A percentile compares a stretch with the other conserved stretches of the same genome.
phyloP scores from a whole-genome alignment of 768 basidiomycete genomes.

The Pleurotus djamor region DNA sequence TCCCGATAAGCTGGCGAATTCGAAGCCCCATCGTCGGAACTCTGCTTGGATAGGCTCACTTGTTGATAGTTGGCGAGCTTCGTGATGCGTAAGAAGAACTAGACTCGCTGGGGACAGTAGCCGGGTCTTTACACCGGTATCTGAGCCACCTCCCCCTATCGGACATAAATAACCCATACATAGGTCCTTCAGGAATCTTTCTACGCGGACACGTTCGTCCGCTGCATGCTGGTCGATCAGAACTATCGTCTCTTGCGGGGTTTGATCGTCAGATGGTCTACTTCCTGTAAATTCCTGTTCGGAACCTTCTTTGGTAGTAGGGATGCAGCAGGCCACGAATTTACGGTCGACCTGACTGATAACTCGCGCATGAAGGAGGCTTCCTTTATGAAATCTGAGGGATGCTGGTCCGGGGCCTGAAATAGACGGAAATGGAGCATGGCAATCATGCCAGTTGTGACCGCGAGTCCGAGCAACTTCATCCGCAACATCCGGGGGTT shows the following conservation, averaged over 20 bases:
- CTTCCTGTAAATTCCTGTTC: slow-evolving; percentile 13
- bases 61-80: slow-evolving; percentile 48
- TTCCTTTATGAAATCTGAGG: slow-evolving; percentile 47
- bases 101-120: slow-evolving; percentile 52
- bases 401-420: slow-evolving; percentile 5
- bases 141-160: slow-evolving; percentile 21
- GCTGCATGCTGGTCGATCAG: slow-evolving; percentile 98
- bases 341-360: slow-evolving; percentile 89
- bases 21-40: slow-evolving; percentile 72
- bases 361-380: slow-evolving; percentile 56
- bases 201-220: slow-evolving; percentile 94
- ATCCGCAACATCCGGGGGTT: slow-evolving; percentile 1
- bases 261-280: slow-evolving; percentile 5
- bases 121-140: slow-evolving; percentile 32
- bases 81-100: slow-evolving; percentile 65
- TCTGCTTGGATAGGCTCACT: slow-evolving; percentile 38
- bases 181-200: slow-evolving; percentile 72
- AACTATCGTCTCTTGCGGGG: slow-evolving; percentile 42
- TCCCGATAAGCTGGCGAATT: slow-evolving; percentile 38
- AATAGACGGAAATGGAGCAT: slow-evolving; percentile 6
- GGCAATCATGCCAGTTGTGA: slow-evolving; percentile 9
- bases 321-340: slow-evolving; percentile 77
- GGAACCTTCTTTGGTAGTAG: slow-evolving; percentile 15
- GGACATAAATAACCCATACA: slow-evolving; percentile 65
- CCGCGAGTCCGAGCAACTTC: slow-evolving; percentile 6